A percentile compares a stretch with the other conserved stretches of the same genome.
phyloP scores from a whole-genome alignment of 2,329 filamentous ascomycete species.

The Exophiala xenobiotica region DNA sequence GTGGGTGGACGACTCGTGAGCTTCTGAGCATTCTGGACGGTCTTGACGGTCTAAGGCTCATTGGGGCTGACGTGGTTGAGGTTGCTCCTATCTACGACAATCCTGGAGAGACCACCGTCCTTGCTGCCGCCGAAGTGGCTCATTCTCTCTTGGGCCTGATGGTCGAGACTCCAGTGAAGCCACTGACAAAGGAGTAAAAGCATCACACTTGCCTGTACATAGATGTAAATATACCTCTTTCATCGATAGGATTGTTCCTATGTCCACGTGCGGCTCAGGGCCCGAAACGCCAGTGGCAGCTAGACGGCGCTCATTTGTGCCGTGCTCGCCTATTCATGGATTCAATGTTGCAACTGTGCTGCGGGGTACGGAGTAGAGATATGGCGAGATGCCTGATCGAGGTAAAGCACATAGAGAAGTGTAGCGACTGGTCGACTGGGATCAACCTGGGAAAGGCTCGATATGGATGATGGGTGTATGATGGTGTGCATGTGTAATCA shows the following conservation, averaged over 20 bases:
- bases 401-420: background rate
- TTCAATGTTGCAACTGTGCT: too few species aligned
- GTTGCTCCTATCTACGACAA: constrained; percentile 59
- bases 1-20: constrained; percentile 57
- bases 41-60: constrained; percentile 49
- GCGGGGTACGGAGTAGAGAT: too few species aligned
- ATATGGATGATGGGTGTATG: background rate
- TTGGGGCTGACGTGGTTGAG: constrained; percentile 58
- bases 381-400: background rate
- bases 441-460: too few species aligned
- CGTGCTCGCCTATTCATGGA: too few species aligned
- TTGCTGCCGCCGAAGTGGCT: constrained; percentile 57
- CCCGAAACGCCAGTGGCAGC: too few species aligned
- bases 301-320: too few species aligned
- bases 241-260: background rate
- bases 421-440: too few species aligned
- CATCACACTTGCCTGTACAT: background rate
- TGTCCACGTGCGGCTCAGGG: background rate
- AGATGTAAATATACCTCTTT: background rate
- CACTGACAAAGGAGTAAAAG: constrained; percentile 6
- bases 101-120: constrained; percentile 52
- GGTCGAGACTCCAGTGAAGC: constrained; percentile 30
- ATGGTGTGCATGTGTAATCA: background rate
- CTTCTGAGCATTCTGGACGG: constrained; percentile 55
- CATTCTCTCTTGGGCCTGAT: constrained; percentile 43